Base-by-base conservation (phyloP, 169 alveolate species). In the Plasmodium relictum region DNA sequence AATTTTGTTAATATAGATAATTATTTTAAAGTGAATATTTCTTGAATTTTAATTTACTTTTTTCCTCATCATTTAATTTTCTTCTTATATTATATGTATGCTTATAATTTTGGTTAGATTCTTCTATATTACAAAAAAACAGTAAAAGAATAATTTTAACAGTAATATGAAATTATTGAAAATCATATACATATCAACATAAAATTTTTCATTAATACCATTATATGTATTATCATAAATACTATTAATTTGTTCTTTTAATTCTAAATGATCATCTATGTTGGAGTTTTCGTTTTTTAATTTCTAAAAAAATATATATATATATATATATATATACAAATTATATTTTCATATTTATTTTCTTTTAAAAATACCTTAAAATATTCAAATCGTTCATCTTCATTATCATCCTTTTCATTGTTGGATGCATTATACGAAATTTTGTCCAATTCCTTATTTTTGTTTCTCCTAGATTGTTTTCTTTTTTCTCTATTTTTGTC, bases 71-170 rank as follows among this genome's bases (percentile, higher is more conserved):
- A 61, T 20, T 54, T 42, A 80, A 45, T 58, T 58, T 68, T 70
- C 90, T 80, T 50, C 80, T 80, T 54, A 80, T 48, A 45, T 69
- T 70, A 24, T 68, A 70, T 26, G 90, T 80, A 71, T 80, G 90
- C 41, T 18, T 70, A 45, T 80, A 80, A n/a, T 14, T 31, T 8
- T 65, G 56, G 20, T 10, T 24, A 5, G 18, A n/a, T 50, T 12
- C 83, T 3, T 63, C 88, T 62, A 24, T 20, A 7, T n/a, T 0
- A 20, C 9, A 61, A 50, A 22, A 63, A 20, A 62, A 22, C 1
- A 16, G 14, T 16, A 59, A 20, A 16, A 4, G 20, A 16, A 52
- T 52, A 52, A 52, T 52, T 52, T 7, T 52, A 16, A 52, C 12
- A 52, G 12, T 52, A 52, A 52, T 31, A 31, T 31, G 1, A 31